A percentile compares a stretch with the other conserved stretches of the same genome.
phyloP scores from a whole-genome alignment of 192 early-diverging fungal genomes.

The Linnemannia exigua region DNA sequence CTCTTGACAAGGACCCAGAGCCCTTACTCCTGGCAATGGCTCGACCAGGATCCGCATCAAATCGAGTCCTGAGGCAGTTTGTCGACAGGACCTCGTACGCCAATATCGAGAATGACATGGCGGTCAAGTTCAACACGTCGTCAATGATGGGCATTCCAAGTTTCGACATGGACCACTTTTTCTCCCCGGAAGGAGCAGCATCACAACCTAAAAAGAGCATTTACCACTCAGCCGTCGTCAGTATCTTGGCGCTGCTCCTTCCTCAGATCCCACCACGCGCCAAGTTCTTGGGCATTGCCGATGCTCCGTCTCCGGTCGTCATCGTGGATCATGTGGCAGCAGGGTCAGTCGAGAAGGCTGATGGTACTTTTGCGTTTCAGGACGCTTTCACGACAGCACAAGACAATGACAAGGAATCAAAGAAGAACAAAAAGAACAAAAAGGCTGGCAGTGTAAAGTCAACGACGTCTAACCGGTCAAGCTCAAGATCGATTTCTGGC shows the following conservation, averaged over 20 bases:
- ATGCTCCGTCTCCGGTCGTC: constrained; percentile 39
- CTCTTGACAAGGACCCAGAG: constrained; percentile 28
- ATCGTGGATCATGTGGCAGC: constrained; percentile 44
- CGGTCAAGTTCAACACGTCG: constrained; percentile 57
- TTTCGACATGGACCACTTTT: constrained; percentile 49
- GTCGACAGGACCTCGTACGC: constrained; percentile 58
- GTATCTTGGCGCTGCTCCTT: constrained; percentile 18
- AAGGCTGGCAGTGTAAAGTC: not conserved
- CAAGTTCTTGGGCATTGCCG: constrained; percentile 21
- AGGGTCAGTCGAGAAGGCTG: not conserved
- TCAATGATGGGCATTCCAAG: constrained; percentile 42
- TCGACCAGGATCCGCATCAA: constrained; percentile 46
- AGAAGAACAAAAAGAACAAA: not conserved
- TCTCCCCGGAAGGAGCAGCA: constrained; percentile 29
- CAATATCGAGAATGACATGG: constrained; percentile 64
- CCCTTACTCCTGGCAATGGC: constrained; percentile 60
- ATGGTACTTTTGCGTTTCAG: not conserved
- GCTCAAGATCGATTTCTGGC: not conserved
- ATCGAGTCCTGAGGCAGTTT: constrained; percentile 52
- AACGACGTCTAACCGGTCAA: not conserved
- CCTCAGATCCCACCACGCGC: constrained; percentile 25
- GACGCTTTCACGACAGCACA: not conserved
- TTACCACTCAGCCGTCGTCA: constrained; percentile 25
- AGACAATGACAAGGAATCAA: not conserved
- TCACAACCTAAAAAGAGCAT: constrained; percentile 20